Base-by-base conservation (phyloP, 805 yeast genomes). In the Wickerhamiella shivajii region DNA sequence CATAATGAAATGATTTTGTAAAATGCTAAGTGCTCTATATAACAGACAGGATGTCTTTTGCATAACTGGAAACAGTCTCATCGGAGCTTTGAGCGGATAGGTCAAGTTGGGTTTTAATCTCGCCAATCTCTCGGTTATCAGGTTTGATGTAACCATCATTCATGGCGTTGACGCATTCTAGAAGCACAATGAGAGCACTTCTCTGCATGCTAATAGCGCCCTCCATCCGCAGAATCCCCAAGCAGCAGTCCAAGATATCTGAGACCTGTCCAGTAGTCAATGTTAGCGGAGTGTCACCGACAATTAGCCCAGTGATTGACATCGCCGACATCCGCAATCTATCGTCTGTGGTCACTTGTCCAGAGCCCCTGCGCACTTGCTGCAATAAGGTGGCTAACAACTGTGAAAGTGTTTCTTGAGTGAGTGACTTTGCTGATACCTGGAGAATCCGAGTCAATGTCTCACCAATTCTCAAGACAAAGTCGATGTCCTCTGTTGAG, bases 261-360 rank as follows among this genome's bases (percentile, higher is more conserved):
- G 52, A 49, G 8, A 83, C 54, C 37, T 62, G 57, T 6, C 17
- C 11, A 1, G 52, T 46, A 0, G 59, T 25, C 1, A 81, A 45
- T 0, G 77, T 78, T 5, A 55, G 34, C 1, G 84, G 74, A 39
- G 72, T 71, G 1, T 58, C 57, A 41, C 69, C 68, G 45, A 84
- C 68, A 23, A 77, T 59, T 5, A 67, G 57, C 18, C 96, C 94
- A n/a, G 87, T 51, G 10, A 90, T 53, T 0, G 95, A 79, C 71
- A 85, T 67, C 0, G 94, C 69, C 2, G 96, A 85, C 77, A 83
- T 74, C 43, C 96, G 61, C 24, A 84, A 42, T 24, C 74, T 64
- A 38, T 64, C 59, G 41, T 83, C 93, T 2, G 34, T 34, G 10
- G 31, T 32, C 1, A 43, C 27, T 2, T 25, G 26, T n/a, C n/a